These are phyloP conservation scores for Ganoderma resinaceum DNA, from an alignment of 1,284 basidiomycete species.

Conservation along the genomic window DNA sequence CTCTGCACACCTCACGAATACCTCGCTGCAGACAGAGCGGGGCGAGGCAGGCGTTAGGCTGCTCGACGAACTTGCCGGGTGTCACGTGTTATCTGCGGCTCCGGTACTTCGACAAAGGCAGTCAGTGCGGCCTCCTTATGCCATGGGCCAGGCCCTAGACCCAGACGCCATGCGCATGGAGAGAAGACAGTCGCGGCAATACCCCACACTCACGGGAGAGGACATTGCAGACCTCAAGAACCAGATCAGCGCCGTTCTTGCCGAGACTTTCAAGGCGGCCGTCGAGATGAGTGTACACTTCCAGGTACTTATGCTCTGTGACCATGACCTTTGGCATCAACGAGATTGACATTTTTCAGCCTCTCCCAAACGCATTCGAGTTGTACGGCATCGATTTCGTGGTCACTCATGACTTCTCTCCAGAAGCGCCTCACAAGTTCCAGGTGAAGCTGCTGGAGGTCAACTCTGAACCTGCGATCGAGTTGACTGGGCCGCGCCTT, in stretches of 20 bases:
- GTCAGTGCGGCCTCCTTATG: slow-evolving; percentile 25
- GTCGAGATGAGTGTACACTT: slow-evolving; percentile 87
- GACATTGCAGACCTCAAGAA: slow-evolving; percentile 67
- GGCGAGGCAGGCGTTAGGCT: slow-evolving; percentile 77
- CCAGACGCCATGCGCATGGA: slow-evolving; percentile 29
- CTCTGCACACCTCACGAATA: slow-evolving; percentile 91
- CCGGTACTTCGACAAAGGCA: slow-evolving; percentile 8
- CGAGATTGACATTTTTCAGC: slow-evolving; percentile 49
- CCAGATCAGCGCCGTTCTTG: slow-evolving; percentile 73
- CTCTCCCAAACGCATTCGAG: slow-evolving; percentile 93
- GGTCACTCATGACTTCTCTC: slow-evolving; percentile 57
- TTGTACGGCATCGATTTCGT: slow-evolving; percentile 94
- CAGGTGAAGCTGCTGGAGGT: slow-evolving; percentile 87
- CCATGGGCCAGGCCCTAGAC: slow-evolving; percentile 32
- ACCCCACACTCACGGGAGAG: slow-evolving; percentile 42
- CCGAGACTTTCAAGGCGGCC: slow-evolving; percentile 88
- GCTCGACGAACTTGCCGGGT: slow-evolving; percentile 79
- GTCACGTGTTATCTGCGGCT: slow-evolving; percentile 53
- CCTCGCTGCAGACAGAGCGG: slow-evolving; percentile 82
- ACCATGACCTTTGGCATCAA: too few relatives aligned
- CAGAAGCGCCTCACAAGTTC: slow-evolving; percentile 43
- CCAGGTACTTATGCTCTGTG: slow-evolving; percentile 66
- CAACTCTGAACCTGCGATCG: slow-evolving; percentile 96
- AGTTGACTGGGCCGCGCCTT: slow-evolving; percentile 88
- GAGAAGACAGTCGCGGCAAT: slow-evolving; percentile 29